Evolutionary conservation across 176 grass and related monocot genomes (phyloP), one percentile per base, ranked within the genome.

Genomic region (Aechmea fasciata): DNA sequence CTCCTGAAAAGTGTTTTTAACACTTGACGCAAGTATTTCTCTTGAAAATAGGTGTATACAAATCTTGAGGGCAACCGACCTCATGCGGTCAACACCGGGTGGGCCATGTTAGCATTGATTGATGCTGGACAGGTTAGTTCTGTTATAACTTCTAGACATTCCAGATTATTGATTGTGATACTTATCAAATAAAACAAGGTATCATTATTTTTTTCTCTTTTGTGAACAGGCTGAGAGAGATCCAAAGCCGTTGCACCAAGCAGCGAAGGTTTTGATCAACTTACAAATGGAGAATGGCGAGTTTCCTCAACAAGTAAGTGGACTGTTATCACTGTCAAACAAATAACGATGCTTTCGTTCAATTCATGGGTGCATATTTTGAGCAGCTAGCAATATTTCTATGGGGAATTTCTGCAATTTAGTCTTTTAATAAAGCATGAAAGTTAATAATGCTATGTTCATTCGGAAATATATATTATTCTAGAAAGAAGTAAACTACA

Each of bases 301-400:
- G 66, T 96, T 96, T 75, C 88, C 92, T 66, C 92, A 96, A 52
- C 92, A 96, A 78, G 92, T 96, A 91, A 80, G 84, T 82, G 47
- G 12, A 51, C 11, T 65, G 17, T 65, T 12, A 59, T 1, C 50
- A 19, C 62, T 26, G 49, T 13, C 17, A 71, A 24, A n/a, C n/a
- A 49, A 71, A 11, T 17, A 3, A 1, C 9, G 33, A 50, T n/a
- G 11, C 0, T 26, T 77, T 5, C 0, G 8, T 14, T 10, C 10
- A 61, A 63, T 29, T 63, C 48, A 61, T 53, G 9, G 0, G 25
- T 13, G 10, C 28, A 12, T 49, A 4, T 66, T 25, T 65, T 9
- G 48, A 24, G 33, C 33, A 41, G 33, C 33, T 41, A 41, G 4
- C 33, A 41, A 41, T 41, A 41, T 41, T 41, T 6, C 6, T 41